phyloP scores from a whole-genome alignment of 1,284 basidiomycete species.

The Puccinia novopanici region DNA sequence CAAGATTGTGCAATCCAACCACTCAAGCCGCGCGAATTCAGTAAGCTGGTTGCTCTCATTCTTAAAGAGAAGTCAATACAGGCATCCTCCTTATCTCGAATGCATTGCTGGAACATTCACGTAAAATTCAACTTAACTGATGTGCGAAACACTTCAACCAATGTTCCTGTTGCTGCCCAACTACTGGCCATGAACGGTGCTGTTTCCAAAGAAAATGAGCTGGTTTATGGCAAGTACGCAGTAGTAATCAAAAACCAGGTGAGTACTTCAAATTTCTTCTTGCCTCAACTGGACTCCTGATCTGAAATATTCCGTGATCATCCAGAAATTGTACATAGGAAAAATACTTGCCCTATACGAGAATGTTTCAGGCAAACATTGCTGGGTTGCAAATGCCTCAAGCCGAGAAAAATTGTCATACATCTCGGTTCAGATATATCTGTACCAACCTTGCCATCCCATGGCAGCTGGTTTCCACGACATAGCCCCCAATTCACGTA shows the following conservation, averaged over 20 bases:
- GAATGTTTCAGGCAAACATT: not conserved
- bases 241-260: not conserved
- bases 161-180: not conserved
- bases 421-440: not conserved
- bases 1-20: not conserved
- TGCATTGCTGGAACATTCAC: constrained; percentile 6
- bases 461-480: not conserved
- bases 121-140: not conserved
- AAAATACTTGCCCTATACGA: not conserved
- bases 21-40: not conserved
- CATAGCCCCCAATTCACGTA: not conserved
- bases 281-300: not conserved
- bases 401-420: not conserved
- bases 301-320: not conserved
- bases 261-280: not conserved
- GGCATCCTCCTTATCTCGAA: not conserved
- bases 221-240: not conserved
- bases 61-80: not conserved
- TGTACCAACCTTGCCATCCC: not conserved
- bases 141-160: constrained; percentile 4
- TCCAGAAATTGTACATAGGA: constrained; percentile 6
- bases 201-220: not conserved
- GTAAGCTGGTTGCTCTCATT: constrained; percentile 9
- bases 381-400: not conserved
- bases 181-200: not conserved